Evolutionary conservation across 108 stramenopile genomes (phyloP).

Genomic region (Cylindrotheca closterium): DNA sequence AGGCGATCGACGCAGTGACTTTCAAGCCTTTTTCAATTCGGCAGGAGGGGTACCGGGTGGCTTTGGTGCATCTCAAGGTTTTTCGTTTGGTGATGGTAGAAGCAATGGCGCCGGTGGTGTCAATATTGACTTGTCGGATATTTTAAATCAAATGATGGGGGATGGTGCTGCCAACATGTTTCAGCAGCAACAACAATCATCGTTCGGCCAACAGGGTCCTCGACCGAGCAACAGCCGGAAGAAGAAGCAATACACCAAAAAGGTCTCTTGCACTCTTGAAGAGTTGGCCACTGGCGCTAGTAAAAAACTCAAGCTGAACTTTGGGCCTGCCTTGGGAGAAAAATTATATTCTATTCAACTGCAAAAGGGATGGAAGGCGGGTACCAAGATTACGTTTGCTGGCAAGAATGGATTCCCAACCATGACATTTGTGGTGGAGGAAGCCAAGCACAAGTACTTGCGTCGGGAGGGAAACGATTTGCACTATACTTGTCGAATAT

Average conservation of each 20-base stretch:
- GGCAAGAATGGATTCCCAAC: conserved; percentile 31
- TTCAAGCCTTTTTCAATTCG: neutral
- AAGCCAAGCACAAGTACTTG: conserved; percentile 66
- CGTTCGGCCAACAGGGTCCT: conserved; percentile 21
- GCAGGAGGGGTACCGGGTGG: conserved; percentile 3
- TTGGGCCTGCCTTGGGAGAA: conserved; percentile 17
- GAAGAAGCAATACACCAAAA: conserved; percentile 28
- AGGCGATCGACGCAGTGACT: neutral
- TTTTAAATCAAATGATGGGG: conserved; percentile 39
- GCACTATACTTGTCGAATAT: conserved; percentile 27
- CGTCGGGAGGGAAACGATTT: conserved; percentile 59
- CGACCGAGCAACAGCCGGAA: conserved; percentile 6
- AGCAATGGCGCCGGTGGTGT: conserved; percentile 1
- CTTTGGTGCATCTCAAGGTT: conserved; percentile 5
- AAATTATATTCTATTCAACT: conserved; percentile 60
- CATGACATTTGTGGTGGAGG: conserved; percentile 71
- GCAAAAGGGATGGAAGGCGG: conserved; percentile 71
- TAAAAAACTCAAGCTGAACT: conserved; percentile 72
- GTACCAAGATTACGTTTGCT: conserved; percentile 73
- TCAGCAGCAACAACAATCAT: conserved; percentile 14
- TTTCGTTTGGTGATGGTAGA: conserved; percentile 1
- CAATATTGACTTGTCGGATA: conserved; percentile 29
- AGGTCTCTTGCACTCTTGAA: conserved; percentile 55
- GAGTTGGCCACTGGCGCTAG: conserved; percentile 65
- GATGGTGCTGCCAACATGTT: neutral